These are phyloP conservation scores for Violaceomyces palustris DNA, from an alignment of 1,284 basidiomycete genomes.

Conservation along the genomic window DNA sequence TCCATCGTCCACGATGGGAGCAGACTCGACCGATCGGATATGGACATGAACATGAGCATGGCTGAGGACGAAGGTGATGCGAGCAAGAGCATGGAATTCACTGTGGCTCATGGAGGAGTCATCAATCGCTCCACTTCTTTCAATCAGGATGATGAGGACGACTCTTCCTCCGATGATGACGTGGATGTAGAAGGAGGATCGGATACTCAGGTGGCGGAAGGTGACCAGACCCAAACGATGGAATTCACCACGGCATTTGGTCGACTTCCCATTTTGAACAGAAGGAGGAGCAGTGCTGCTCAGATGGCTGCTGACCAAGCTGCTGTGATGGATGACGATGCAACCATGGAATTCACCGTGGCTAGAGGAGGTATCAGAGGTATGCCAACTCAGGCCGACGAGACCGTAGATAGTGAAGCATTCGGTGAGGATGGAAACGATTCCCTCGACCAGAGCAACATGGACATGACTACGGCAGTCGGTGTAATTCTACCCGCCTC, in stretches of 20 bases:
- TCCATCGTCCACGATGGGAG: no score
- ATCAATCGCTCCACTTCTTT: conserved; percentile 8
- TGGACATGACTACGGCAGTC: conserved; percentile 6
- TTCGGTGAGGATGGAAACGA: conserved; percentile 4
- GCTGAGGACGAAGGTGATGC: conserved; percentile 12
- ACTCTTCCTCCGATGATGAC: no score
- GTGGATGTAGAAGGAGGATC: no score
- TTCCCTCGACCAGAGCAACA: conserved; percentile 7
- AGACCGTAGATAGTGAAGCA: background rate
- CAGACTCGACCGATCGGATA: conserved; percentile 19
- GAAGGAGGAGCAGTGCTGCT: no score
- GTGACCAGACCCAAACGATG: background rate
- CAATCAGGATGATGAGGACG: background rate
- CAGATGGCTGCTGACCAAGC: no score
- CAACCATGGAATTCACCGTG: conserved; percentile 33
- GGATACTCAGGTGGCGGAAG: no score
- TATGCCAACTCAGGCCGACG: background rate
- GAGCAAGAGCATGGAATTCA: conserved; percentile 24
- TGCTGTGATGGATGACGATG: conserved; percentile 16
- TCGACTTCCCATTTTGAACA: no score
- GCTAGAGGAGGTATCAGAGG: no score
- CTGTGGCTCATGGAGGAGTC: conserved; percentile 19
- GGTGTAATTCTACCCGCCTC: background rate
- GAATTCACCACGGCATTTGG: background rate
- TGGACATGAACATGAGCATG: conserved; percentile 19